These are phyloP conservation scores for Blastobotrys peoriensis DNA, from an alignment of 805 yeast species.

Conservation along the genomic window DNA sequence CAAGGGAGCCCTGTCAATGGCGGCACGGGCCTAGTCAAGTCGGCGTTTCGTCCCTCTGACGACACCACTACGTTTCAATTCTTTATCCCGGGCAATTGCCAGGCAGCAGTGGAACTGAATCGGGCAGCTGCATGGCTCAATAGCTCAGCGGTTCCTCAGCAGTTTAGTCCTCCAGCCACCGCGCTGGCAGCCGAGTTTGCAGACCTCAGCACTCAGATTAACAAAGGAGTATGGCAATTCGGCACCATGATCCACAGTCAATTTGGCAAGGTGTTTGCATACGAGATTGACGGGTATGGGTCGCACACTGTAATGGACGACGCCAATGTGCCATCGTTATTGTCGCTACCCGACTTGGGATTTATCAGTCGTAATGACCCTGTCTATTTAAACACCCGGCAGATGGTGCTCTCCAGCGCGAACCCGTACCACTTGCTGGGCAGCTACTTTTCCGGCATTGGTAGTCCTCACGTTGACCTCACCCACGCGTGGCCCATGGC, in stretches of 20 bases:
- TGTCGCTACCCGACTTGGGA: slow-evolving; percentile 77
- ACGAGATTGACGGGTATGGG: slow-evolving; percentile 86
- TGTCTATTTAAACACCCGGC: slow-evolving; percentile 71
- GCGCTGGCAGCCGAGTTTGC: slow-evolving; percentile 22
- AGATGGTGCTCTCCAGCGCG: slow-evolving; percentile 67
- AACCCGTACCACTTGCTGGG: slow-evolving; percentile 77
- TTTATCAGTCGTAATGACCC: slow-evolving; percentile 45
- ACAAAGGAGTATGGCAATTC: slow-evolving; percentile 51
- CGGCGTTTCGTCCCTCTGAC: slow-evolving; percentile 85
- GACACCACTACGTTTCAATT: slow-evolving; percentile 78
- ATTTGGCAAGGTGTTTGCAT: slow-evolving; percentile 77
- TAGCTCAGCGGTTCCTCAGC: slow-evolving; percentile 18
- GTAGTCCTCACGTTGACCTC: slow-evolving; percentile 87
- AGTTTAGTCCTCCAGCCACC: too few species aligned
- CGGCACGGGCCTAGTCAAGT: slow-evolving; percentile 65
- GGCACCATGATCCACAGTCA: slow-evolving; percentile 63
- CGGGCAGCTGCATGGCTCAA: slow-evolving; percentile 25
- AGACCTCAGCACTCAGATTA: slow-evolving; percentile 37
- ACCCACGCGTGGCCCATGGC: slow-evolving; percentile 90
- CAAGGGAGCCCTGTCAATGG: slow-evolving; percentile 76
- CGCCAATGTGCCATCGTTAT: slow-evolving; percentile 79
- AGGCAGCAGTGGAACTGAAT: slow-evolving; percentile 57
- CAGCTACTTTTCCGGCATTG: slow-evolving; percentile 61
- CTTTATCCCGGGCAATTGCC: slow-evolving; percentile 83
- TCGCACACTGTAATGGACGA: slow-evolving; percentile 75